Evolutionary conservation across 371 early-diverging fungal genomes (phyloP), one percentile per base, ranked within the genome.

Genomic region (Thermomucor indicae-seudaticae): DNA sequence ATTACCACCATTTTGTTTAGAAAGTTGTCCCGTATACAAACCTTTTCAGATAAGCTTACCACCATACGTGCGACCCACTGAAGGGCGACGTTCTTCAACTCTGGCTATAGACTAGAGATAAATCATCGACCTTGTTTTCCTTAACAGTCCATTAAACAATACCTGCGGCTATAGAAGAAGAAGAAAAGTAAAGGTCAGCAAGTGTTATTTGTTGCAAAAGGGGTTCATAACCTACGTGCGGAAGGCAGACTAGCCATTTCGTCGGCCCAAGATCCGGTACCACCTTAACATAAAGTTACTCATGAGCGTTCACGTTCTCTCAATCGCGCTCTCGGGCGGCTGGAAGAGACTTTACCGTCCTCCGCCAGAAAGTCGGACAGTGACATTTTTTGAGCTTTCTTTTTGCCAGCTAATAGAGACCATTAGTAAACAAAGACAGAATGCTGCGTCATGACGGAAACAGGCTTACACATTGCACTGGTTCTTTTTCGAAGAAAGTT

Each of bases 221-320:
- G 17, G 11, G n/a, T 29, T 20, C 38, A 11, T 17, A 38, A 76
- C 88, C 68, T 81, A 91, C 92, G 93, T 55, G 90, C 94, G 70
- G 90, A 79, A 35, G 96, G 96, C 49, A 94, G 81, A 53, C 83
- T 89, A 24, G 77, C 68, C 67, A 89, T 86, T 67, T 96, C 93
- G 79, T 96, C 96, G 57, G 95, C 93, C 94, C 95, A 96, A 43
- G 89, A 86, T 40, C 79, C 80, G 31, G 72, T 67, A 53, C 79
- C 83, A 55, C 31, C 14, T 29, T n/a, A n/a, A n/a, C n/a, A n/a
- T n/a, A 19, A 23, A 47, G 35, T 30, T 16, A 41, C 31, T 41
- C 43, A 51, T 11, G 32, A n/a, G n/a, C n/a, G n/a, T n/a, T 27
- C 41, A 41, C n/a, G 42, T 45, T 43, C 35, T 39, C 37, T 11